These are phyloP conservation scores for Ophiognomonia clavigignenti-juglandacearum DNA, from an alignment of 2,329 filamentous ascomycete species.

Conservation along the genomic window DNA sequence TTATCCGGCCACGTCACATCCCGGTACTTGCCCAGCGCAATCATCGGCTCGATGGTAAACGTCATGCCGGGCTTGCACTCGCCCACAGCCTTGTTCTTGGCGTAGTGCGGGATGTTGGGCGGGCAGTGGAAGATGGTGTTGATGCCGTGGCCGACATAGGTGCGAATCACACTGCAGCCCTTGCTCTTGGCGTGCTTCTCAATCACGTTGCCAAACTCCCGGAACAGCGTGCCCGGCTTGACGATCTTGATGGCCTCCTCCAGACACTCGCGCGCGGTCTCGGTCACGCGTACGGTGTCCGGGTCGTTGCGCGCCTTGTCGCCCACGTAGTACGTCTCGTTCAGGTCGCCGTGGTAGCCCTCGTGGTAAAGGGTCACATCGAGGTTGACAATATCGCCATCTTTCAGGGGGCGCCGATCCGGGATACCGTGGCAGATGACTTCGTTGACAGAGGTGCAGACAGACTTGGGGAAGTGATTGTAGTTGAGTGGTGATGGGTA, in stretches of 20 bases:
- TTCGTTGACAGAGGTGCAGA: conserved; percentile 94
- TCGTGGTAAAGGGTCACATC: conserved; percentile 92
- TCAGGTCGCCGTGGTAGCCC: conserved; percentile 93
- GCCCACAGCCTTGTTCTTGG: conserved; percentile 96
- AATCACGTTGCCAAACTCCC: conserved; percentile 90
- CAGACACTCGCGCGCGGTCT: conserved; percentile 82
- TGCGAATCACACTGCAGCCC: conserved; percentile 86
- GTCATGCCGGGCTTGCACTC: conserved; percentile 95
- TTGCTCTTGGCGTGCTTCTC: conserved; percentile 88
- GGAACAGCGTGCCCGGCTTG: conserved; percentile 88
- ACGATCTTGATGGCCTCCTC: conserved; percentile 88
- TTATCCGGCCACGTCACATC: conserved; percentile 98
- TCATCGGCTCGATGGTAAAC: conserved; percentile 99
- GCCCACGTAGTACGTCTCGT: conserved; percentile 98
- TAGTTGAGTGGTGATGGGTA: conserved; percentile 96
- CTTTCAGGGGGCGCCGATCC: conserved; percentile 77
- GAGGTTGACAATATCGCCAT: conserved; percentile 96
- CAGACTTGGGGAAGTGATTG: conserved; percentile 93
- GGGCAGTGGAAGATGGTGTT: conserved; percentile 90
- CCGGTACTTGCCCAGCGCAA: conserved; percentile 82
- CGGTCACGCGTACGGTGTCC: conserved; percentile 84
- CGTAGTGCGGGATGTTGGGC: conserved; percentile 94
- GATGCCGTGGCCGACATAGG: conserved; percentile 94
- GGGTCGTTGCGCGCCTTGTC: conserved; percentile 79
- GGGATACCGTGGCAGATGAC: conserved; percentile 99